Conservation (phyloP, 2,329 filamentous ascomycete species). For the Fusarium beomiforme region DNA sequence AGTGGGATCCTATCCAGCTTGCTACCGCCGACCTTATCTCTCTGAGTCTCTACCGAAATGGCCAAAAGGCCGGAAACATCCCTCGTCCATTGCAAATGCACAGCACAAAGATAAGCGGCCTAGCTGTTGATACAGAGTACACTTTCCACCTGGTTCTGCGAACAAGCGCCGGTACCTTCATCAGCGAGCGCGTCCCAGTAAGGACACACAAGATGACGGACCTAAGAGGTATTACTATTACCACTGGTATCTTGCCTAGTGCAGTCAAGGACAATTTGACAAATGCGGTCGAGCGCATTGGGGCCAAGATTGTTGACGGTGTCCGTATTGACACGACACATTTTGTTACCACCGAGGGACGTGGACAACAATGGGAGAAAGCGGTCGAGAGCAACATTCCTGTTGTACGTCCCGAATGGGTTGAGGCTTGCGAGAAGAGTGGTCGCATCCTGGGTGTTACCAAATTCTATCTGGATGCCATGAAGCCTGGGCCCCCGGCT, state of each 20-base stretch:
- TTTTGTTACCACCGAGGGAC: constrained; percentile 94
- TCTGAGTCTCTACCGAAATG: constrained; percentile 92
- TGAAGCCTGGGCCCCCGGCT: constrained; percentile 57
- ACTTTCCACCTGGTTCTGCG: constrained; percentile 91
- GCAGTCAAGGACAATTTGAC: constrained; percentile 77
- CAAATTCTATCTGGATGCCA: constrained; percentile 93
- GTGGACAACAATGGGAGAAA: constrained; percentile 93
- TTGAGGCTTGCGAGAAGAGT: constrained; percentile 94
- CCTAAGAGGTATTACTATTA: constrained; percentile 93
- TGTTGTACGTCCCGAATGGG: constrained; percentile 95
- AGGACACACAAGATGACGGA: constrained; percentile 99
- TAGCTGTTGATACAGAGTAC: constrained; percentile 97
- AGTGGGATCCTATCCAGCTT: constrained; percentile 95
- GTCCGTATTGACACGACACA: constrained; percentile 98
- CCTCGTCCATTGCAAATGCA: constrained; percentile 87
- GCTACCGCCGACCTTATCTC: constrained; percentile 92
- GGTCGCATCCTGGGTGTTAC: constrained; percentile 93
- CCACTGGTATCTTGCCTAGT: constrained; percentile 83
- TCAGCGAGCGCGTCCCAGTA: constrained; percentile 84
- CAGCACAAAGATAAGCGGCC: constrained; percentile 94
- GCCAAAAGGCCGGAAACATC: constrained; percentile 95
- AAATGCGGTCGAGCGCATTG: constrained; percentile 84
- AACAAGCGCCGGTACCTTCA: constrained; percentile 88
- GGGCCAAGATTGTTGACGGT: constrained; percentile 87
- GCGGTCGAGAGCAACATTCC: constrained; percentile 98